Percentiles rank a stretch among this genome's conserved stretches.
Evolutionary conservation across 208 protist species (phyloP).

Genomic region (Trypanosoma theileri): DNA sequence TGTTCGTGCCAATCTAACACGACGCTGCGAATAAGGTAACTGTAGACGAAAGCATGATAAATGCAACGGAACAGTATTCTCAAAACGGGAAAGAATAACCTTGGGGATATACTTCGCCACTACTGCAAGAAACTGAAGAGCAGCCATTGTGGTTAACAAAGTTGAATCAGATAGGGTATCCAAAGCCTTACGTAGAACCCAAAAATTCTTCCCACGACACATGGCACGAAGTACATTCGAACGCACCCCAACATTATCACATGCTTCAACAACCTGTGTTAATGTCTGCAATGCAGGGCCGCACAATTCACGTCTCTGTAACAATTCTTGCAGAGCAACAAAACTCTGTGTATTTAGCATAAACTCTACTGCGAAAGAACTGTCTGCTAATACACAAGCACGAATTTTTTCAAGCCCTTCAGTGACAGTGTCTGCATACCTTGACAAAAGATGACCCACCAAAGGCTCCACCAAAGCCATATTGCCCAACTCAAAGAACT

Average conservation of each 20-base stretch:
- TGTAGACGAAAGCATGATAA: conserved; percentile 70
- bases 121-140: conserved; percentile 59
- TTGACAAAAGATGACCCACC: conserved; percentile 80
- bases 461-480: conserved; percentile 83
- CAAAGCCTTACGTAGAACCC: conserved; percentile 47
- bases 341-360: conserved; percentile 63
- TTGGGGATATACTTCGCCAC: conserved; percentile 61
- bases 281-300: conserved; percentile 44
- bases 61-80: conserved; percentile 65
- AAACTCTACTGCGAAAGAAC: conserved; percentile 52
- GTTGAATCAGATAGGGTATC: conserved; percentile 52
- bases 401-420: conserved; percentile 82
- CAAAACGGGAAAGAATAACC: conserved; percentile 72
- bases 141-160: conserved; percentile 41
- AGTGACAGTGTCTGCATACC: conserved; percentile 74
- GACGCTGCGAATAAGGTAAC: conserved; percentile 78
- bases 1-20: conserved; percentile 59
- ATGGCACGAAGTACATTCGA: conserved; percentile 59
- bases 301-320: conserved; percentile 39
- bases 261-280: conserved; percentile 48
- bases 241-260: conserved; percentile 28
- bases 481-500: neutral
- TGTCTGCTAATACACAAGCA: conserved; percentile 33
- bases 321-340: conserved; percentile 48
- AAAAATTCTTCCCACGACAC: conserved; percentile 58